Evolutionary conservation across 202 grass and related monocot genomes (phyloP).

Genomic region (Brachypodium distachyon): DNA sequence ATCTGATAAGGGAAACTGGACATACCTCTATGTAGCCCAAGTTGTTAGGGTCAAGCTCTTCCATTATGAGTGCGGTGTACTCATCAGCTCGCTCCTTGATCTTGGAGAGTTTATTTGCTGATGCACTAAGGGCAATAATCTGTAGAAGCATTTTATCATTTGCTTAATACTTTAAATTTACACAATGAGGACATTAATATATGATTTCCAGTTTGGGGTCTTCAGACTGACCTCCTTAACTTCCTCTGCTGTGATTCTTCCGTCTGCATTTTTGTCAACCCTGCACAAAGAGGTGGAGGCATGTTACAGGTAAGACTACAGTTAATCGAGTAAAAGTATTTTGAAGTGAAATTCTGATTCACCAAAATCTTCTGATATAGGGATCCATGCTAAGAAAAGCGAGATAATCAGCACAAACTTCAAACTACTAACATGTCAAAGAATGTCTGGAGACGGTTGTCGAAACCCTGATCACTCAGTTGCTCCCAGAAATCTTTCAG

Average conservation of each 20-base stretch:
- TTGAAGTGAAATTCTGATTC: background rate
- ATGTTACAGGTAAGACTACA: background rate
- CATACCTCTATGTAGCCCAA: constrained; percentile 82
- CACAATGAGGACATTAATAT: background rate
- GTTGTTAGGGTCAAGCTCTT: constrained; percentile 79
- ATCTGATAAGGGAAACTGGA: background rate
- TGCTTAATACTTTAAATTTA: background rate
- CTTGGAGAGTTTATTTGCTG: constrained; percentile 93
- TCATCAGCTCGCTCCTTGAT: constrained; percentile 70
- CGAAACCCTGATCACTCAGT: constrained; percentile 67
- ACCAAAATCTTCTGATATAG: background rate
- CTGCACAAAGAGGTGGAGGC: constrained; percentile 26
- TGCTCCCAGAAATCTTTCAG: constrained; percentile 92
- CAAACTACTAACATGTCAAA: constrained; percentile 77
- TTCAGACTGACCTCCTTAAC: constrained; percentile 73
- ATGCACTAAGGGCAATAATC: constrained; percentile 88
- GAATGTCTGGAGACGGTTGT: constrained; percentile 75
- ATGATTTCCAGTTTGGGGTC: background rate
- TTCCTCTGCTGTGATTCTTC: constrained; percentile 77
- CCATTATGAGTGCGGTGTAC: constrained; percentile 93
- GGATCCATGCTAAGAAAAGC: background rate
- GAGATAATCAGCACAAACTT: constrained; percentile 17
- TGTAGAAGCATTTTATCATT: constrained; percentile 20
- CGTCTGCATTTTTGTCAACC: constrained; percentile 93
- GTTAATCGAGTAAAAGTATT: background rate